phyloP scores from a whole-genome alignment of 345 rosid species.

The Nephelium lappaceum region DNA sequence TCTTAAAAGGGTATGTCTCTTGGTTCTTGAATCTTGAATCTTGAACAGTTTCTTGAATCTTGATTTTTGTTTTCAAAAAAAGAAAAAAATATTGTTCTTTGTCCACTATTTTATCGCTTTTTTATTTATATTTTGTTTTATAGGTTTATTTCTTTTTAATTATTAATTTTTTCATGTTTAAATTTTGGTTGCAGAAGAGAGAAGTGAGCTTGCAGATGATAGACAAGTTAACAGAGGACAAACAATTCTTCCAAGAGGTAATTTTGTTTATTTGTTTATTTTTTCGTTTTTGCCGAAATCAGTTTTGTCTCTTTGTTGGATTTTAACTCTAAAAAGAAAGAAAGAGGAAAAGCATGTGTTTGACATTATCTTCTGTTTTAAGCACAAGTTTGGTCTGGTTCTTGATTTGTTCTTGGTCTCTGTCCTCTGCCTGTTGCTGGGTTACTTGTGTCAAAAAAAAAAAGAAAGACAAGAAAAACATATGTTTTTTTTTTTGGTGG shows the following conservation, averaged over 20 bases:
- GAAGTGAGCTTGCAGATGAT: slow-evolving; percentile 24
- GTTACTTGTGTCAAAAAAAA: too few species aligned
- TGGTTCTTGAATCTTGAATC: neutral
- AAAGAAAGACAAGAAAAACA: too few species aligned
- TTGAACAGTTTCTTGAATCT: neutral
- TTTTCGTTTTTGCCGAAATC: neutral
- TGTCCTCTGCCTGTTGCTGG: too few species aligned
- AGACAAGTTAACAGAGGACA: slow-evolving; percentile 6
- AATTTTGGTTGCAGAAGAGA: slow-evolving; percentile 27
- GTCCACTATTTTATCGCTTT: neutral
- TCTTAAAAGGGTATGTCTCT: slow-evolving; percentile 28
- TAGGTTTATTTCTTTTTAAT: neutral
- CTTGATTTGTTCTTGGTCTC: too few species aligned
- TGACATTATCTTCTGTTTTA: neutral
- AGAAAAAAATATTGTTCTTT: neutral
- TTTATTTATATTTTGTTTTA: neutral
- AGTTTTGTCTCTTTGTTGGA: slow-evolving; percentile 20
- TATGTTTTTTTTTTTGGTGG: too few species aligned
- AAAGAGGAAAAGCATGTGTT: neutral
- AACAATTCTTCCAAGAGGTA: slow-evolving; percentile 23
- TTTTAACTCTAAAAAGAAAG: too few species aligned
- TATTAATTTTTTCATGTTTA: neutral
- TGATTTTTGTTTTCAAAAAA: too few species aligned
- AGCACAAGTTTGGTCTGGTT: neutral
- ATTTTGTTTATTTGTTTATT: neutral